Base-by-base conservation (phyloP, 2,329 filamentous ascomycete species). In the Penicillium sp. region DNA sequence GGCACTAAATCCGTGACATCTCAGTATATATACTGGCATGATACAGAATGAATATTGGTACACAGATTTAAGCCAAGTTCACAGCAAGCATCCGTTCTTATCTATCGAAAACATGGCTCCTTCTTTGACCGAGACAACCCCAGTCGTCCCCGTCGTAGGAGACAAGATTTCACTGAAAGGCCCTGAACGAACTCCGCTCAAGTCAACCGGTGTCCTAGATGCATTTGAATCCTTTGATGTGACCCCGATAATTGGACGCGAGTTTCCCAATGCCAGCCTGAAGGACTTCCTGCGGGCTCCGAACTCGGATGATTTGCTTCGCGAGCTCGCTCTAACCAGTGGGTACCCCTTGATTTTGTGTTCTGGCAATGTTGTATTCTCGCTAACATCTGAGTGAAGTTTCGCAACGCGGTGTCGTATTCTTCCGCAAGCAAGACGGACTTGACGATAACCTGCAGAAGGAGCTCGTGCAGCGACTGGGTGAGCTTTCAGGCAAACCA, bases 401-500 rank as follows among this genome's bases (percentile, higher is more conserved):
- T 45, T 81, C 78, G 2, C 74, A 79, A 54, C 73, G 79, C 6
- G 79, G 79, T 1, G 79, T 82, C 0, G 76, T 81, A 16, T 81
- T 82, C 67, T 81, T 81, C 68, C 76, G 79, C 42, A 74, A 75
- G 42, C 79, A 82, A 55, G 70, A 78, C 58, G 71, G 73, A 33
- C 68, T 82, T 12, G 74, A 71, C 45, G 73, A 80, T 41, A 72
- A 79, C 4, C 69, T 79, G 13, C 80, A 83, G 57, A 83, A 83
- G 66, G 66, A 76, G 16, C 74, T 83, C 13, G 74, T 75, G 42
- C 78, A 81, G 50, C 70, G 76, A 13, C 71, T 80, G 0, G 77
- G 77, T 13, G 69, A 76, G 53, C 69, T 79, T 10, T 71, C 74
- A 6, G 76, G 76, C 49, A 78, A 79, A 60, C 77, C 77, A 4